Evolutionary conservation across 2,329 filamentous ascomycete species (phyloP), one percentile per base, ranked within the genome.

Genomic region (Arthrinium puccinioides): DNA sequence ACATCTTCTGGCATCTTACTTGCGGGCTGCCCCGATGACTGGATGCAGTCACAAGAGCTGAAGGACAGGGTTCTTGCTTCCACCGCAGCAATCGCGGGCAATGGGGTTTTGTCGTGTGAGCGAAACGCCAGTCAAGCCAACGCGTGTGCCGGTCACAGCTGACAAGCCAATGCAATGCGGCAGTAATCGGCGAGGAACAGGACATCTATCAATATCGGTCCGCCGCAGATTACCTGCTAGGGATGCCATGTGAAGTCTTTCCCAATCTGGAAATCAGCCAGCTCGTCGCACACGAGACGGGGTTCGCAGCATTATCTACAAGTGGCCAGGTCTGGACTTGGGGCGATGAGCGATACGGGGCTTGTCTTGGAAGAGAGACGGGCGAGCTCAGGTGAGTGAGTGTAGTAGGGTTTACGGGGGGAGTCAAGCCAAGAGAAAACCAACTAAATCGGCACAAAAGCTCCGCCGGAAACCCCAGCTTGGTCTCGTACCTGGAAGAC

Each of bases 281-380:
- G 38, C 47, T 73, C 2, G 62, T 57, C 14, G 61, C 69, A 13
- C 74, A 67, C 45, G 64, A 70, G 29, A 58, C 66, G 1, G 72
- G 72, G 2, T 74, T 75, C 47, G 59, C 63, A 5, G 61, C 69
- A 11, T 55, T 76, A 6, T 55, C 66, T 2, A 38, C 61, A 1
- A 50, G 63, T 9, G 67, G 65, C n/a, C 50, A 55, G 2, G 69
- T 76, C 19, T 66, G 61, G 44, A 72, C 70, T 0, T 64, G 69
- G 53, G 80, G 80, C 7, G 79, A 84, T 46, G 58, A 67, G 32
- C 70, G 80, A 13, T 81, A 76, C 46, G 56, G 61, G 20, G 60
- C 66, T 24, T 76, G 72, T 38, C 67, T 84, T 1, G 78, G 73
- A 5, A 67, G 79, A 14, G 59, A 68, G 3, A 51, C 64, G 5